phyloP scores from a whole-genome alignment of 2,329 filamentous ascomycete genomes.

The Fusarium denticulatum region DNA sequence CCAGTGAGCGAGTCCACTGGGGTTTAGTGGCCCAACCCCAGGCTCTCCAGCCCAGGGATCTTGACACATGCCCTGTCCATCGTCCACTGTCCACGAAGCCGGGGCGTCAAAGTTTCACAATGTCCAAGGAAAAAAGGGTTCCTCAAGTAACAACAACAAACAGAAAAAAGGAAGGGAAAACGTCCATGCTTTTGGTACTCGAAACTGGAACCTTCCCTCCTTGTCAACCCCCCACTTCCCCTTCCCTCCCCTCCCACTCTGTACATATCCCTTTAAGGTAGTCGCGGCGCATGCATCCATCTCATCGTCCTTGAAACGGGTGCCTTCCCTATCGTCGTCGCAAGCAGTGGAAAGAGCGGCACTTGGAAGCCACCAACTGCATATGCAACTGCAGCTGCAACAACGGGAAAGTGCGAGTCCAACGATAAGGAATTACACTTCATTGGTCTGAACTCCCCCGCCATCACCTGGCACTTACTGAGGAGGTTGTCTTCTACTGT shows the following conservation, averaged over 20 bases:
- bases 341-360: slow-evolving; percentile 25
- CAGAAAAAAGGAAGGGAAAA: background rate
- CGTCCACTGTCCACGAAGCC: slow-evolving; percentile 4
- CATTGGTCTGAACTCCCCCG: slow-evolving; percentile 22
- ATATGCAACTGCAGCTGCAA: slow-evolving; percentile 2
- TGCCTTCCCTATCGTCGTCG: slow-evolving; percentile 16
- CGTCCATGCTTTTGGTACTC: slow-evolving; percentile 16
- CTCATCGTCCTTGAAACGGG: background rate
- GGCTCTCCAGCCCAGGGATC: slow-evolving; percentile 11
- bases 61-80: slow-evolving; percentile 26
- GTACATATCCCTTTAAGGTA: slow-evolving; percentile 7
- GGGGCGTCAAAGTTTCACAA: slow-evolving; percentile 34
- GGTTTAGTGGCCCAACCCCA: background rate
- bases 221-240: slow-evolving; percentile 9
- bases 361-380: slow-evolving; percentile 1
- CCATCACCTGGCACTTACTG: slow-evolving; percentile 13
- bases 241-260: background rate
- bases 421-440: slow-evolving; percentile 33
- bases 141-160: background rate
- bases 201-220: slow-evolving; percentile 36
- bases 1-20: slow-evolving; percentile 3
- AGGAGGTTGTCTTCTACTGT: background rate
- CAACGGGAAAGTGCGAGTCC: slow-evolving; percentile 2
- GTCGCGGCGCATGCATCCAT: background rate
- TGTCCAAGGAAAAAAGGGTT: slow-evolving; percentile 17